Percentiles rank a stretch among this genome's conserved stretches.
These are phyloP conservation scores for Leptographium procerum DNA, from an alignment of 2,329 filamentous ascomycete genomes.

Conservation along the genomic window DNA sequence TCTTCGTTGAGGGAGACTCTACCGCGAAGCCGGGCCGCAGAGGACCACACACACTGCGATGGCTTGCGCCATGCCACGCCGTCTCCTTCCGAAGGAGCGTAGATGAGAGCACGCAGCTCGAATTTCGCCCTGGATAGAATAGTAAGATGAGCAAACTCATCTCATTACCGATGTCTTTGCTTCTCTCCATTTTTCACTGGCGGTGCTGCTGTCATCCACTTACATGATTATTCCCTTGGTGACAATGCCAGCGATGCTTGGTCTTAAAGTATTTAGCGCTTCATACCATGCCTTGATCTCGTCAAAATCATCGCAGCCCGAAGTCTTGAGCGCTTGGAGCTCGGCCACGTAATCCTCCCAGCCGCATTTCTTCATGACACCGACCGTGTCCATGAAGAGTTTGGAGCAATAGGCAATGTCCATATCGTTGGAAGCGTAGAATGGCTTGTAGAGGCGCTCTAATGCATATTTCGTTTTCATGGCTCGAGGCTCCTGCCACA, in stretches of 20 bases:
- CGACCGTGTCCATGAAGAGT: constrained; percentile 7
- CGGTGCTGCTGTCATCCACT: not conserved
- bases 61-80: not conserved
- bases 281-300: constrained; percentile 4
- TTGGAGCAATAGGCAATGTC: not conserved
- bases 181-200: not conserved
- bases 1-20: constrained; percentile 6
- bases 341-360: constrained; percentile 3
- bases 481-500: constrained; percentile 6
- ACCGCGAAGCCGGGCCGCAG: constrained; percentile 3
- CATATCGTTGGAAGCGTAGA: not conserved
- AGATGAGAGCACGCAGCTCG: constrained; percentile 6
- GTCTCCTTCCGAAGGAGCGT: not conserved
- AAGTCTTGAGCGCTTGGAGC: not conserved
- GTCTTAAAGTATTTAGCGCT: not conserved
- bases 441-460: not conserved
- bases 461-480: constrained; percentile 4
- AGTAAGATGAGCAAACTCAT: not conserved
- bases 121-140: not conserved
- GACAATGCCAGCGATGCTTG: not conserved
- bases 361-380: constrained; percentile 3
- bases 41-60: constrained; percentile 10
- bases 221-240: not conserved
- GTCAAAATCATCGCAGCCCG: not conserved
- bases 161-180: not conserved